Evolutionary conservation across 1,139 yeast species (phyloP).

Genomic region (Candida neerlandica): DNA sequence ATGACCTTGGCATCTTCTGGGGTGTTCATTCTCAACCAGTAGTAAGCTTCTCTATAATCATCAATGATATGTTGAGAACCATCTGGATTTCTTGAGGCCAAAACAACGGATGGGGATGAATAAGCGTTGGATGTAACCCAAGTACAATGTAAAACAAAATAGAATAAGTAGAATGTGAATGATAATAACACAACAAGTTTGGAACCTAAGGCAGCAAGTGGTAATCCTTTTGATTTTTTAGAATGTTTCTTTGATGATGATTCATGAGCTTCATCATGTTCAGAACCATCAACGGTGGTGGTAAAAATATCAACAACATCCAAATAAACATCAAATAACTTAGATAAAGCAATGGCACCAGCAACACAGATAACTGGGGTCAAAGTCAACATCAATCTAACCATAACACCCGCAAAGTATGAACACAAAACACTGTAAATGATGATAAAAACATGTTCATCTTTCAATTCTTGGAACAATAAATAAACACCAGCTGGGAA

Average conservation of each 20-base stretch:
- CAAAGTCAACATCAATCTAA: conserved; percentile 93
- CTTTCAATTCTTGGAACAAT: conserved; percentile 83
- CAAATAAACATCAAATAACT: conserved; percentile 79
- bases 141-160: conserved; percentile 93
- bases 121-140: conserved; percentile 97
- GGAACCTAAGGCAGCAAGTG: conserved; percentile 48
- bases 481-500: conserved; percentile 97
- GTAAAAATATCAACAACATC: conserved; percentile 57
- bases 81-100: conserved; percentile 82
- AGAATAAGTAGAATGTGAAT: conserved; percentile 70
- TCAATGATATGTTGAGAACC: conserved; percentile 87
- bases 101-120: conserved; percentile 96
- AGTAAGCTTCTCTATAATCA: conserved; percentile 98
- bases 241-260: conserved; percentile 10
- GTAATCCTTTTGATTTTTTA: conserved; percentile 20
- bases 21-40: conserved; percentile 98
- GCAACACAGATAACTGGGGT: conserved; percentile 96
- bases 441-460: conserved; percentile 91
- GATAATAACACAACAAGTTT: conserved; percentile 68
- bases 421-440: conserved; percentile 90
- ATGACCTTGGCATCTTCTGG: conserved; percentile 93
- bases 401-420: conserved; percentile 99
- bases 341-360: conserved; percentile 83
- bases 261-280: conserved; percentile 15
- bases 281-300: conserved; percentile 10